phyloP scores from a whole-genome alignment of 768 basidiomycete genomes.

The Psilocybe azurescens region DNA sequence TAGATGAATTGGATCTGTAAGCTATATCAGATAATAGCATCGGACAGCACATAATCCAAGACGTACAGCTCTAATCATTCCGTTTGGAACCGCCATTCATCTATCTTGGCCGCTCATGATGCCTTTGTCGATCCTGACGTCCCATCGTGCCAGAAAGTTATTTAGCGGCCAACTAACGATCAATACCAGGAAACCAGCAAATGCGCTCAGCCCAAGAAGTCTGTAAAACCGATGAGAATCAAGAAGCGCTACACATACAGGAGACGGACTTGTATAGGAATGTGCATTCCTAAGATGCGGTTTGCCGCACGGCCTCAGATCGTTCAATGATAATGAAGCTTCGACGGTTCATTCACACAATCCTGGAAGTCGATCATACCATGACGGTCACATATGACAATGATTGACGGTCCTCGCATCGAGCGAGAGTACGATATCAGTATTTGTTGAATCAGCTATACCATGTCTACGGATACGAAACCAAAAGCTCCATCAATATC shows the following conservation, averaged over 20 bases:
- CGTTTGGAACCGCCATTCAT: constrained; percentile 78
- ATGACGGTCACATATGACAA: not conserved
- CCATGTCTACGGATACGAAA: not conserved
- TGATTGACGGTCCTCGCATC: not conserved
- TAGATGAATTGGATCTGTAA: too few relatives aligned
- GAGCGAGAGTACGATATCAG: not conserved
- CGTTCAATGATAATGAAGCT: too few relatives aligned
- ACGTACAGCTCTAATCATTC: constrained; percentile 71
- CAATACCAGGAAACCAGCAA: constrained; percentile 76
- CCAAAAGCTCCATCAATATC: not conserved
- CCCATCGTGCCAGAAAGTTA: constrained; percentile 62
- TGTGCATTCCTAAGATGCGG: too few relatives aligned
- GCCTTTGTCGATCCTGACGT: constrained; percentile 65
- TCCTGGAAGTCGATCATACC: too few relatives aligned
- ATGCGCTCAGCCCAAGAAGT: constrained; percentile 71
- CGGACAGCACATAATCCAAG: too few relatives aligned
- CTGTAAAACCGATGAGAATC: too few relatives aligned
- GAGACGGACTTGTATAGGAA: too few relatives aligned
- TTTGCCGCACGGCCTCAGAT: too few relatives aligned
- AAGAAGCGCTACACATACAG: too few relatives aligned
- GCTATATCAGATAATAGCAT: too few relatives aligned
- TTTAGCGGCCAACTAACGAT: constrained; percentile 75
- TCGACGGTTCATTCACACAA: too few relatives aligned
- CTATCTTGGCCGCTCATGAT: constrained; percentile 70
- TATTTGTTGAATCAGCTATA: not conserved